These are phyloP conservation scores for Pilaira anomala DNA, from an alignment of 192 early-diverging fungal species.

Conservation along the genomic window DNA sequence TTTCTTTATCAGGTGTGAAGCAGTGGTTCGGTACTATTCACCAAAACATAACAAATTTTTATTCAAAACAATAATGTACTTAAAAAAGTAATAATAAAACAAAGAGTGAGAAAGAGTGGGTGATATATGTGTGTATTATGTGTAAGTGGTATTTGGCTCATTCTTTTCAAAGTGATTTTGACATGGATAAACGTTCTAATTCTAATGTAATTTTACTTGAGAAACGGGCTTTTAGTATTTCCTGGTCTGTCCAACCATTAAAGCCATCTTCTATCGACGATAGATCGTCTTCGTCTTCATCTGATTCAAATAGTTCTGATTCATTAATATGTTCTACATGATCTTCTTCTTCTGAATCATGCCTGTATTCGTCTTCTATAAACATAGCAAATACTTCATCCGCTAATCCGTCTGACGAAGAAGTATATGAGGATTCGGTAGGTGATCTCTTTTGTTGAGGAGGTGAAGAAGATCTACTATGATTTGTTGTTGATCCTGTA, in stretches of 20 bases:
- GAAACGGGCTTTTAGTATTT: conserved; percentile 15
- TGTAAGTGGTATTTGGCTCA: too few species aligned
- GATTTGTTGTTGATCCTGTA: not conserved
- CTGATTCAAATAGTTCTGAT: not conserved
- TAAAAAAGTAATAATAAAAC: too few species aligned
- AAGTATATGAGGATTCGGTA: not conserved
- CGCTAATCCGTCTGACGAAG: conserved; percentile 2
- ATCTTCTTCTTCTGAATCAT: not conserved
- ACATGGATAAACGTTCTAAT: not conserved
- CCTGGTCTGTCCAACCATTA: conserved; percentile 24
- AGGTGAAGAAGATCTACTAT: not conserved
- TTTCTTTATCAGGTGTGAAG: conserved; percentile 10
- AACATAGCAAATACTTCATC: conserved; percentile 33
- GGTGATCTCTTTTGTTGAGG: not conserved
- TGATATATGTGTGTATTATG: too few species aligned
- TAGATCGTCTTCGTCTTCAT: conserved; percentile 3
- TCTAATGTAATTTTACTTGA: not conserved
- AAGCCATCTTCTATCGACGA: not conserved
- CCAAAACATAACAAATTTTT: not conserved
- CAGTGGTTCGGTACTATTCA: conserved; percentile 1
- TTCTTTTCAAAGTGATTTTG: too few species aligned
- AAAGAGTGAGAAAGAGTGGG: too few species aligned
- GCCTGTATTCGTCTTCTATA: conserved; percentile 6
- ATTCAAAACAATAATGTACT: too few species aligned
- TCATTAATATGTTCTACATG: not conserved